Evolutionary conservation across 257 asterid species (phyloP).

Genomic region (Solanum pennellii): DNA sequence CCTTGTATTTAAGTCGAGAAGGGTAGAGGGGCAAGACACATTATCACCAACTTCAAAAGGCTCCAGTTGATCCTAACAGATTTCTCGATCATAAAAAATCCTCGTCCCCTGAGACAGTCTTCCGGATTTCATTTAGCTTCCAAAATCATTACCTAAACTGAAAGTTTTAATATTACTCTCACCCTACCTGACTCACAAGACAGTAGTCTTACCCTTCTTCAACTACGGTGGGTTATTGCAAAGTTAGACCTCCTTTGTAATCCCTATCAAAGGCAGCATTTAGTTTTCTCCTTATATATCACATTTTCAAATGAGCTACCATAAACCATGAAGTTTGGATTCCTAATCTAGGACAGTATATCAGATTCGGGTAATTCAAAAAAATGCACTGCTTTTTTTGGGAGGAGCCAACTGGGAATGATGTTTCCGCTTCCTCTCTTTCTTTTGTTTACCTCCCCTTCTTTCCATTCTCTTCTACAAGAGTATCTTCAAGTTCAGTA

Average conservation of each 20-base stretch:
- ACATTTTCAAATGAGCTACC: neutral
- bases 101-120: neutral
- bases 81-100: neutral
- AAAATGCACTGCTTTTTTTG: neutral
- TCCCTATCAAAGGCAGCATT: neutral
- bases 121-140: neutral
- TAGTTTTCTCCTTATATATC: neutral
- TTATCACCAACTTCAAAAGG: neutral
- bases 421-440: neutral
- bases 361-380: neutral
- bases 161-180: neutral
- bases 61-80: neutral
- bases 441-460: neutral
- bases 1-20: neutral
- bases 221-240: neutral
- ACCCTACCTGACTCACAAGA: neutral
- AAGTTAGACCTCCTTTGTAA: neutral
- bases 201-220: neutral
- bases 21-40: neutral
- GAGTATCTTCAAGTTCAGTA: neutral
- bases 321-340: neutral
- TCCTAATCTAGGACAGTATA: neutral
- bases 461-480: neutral
- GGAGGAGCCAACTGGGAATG: neutral
- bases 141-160: neutral